Percentiles rank a stretch among this genome's conserved stretches.
Conservation (phyloP, 495 filamentous ascomycete genomes). For the Cairneyella variabilis region DNA sequence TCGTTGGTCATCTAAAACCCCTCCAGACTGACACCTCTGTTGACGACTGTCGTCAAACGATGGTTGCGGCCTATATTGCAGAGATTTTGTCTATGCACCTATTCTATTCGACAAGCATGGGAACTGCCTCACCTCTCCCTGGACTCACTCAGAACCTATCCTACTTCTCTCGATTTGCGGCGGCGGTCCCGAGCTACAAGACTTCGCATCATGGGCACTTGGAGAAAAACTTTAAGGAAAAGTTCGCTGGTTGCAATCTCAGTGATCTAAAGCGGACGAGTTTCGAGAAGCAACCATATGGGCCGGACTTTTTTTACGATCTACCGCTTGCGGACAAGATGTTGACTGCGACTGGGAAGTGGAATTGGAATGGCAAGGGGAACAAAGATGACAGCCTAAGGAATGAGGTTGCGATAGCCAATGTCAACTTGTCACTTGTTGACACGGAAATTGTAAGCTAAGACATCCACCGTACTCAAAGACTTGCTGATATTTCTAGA, state of each 20-base stretch:
- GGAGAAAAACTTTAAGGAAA: constrained; percentile 66
- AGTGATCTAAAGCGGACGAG: constrained; percentile 72
- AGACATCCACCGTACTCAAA: neutral
- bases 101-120: constrained; percentile 71
- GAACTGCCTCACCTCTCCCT: constrained; percentile 54
- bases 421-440: constrained; percentile 84
- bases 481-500: constrained; percentile 42
- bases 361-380: constrained; percentile 71
- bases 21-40: constrained; percentile 38
- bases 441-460: constrained; percentile 82
- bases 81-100: constrained; percentile 90
- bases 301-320: constrained; percentile 78
- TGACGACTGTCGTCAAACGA: constrained; percentile 54
- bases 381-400: constrained; percentile 64
- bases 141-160: constrained; percentile 63
- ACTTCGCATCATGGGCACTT: constrained; percentile 72
- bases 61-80: constrained; percentile 75
- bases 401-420: constrained; percentile 77
- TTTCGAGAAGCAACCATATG: constrained; percentile 58
- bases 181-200: constrained; percentile 74
- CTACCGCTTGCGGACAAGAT: constrained; percentile 66
- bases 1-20: constrained; percentile 59
- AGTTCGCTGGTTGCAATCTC: constrained; percentile 66
- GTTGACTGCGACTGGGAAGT: constrained; percentile 70
- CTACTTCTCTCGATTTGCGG: constrained; percentile 72